Percentiles rank a stretch among this genome's conserved stretches.
Conservation (phyloP, 306 rosid species). For the Begonia fuchsioides region DNA sequence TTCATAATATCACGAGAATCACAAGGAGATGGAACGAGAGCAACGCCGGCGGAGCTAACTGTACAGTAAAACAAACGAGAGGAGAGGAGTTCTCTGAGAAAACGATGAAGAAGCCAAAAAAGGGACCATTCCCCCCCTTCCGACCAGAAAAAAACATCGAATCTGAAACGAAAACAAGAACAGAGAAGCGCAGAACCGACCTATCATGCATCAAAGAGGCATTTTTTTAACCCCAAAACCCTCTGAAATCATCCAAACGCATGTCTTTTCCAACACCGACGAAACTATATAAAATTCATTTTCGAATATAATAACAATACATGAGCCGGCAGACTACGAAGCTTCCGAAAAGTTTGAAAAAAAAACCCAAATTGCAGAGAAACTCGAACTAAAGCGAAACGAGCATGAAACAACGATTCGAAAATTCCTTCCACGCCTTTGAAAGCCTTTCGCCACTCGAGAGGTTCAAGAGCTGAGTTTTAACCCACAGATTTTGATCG, state of each 20-base stretch:
- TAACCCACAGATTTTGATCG: too few relatives aligned
- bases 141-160: background rate
- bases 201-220: background rate
- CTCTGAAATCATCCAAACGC: background rate
- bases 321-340: background rate
- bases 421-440: too few relatives aligned
- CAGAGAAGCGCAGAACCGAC: background rate
- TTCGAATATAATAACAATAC: background rate
- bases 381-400: too few relatives aligned
- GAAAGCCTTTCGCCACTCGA: too few relatives aligned
- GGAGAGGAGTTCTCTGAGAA: background rate
- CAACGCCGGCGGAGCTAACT: conserved; percentile 1
- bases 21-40: background rate
- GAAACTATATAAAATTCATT: background rate
- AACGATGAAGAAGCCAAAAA: background rate
- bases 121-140: background rate
- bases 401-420: too few relatives aligned
- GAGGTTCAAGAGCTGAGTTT: too few relatives aligned
- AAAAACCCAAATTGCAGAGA: too few relatives aligned
- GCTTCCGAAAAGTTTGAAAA: background rate
- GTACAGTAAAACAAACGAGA: background rate
- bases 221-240: background rate
- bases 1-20: background rate
- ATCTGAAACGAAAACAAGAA: background rate
- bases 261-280: background rate